Evolutionary conservation across 2,329 filamentous ascomycete species (phyloP).

Genomic region (Myriangium duriaei): DNA sequence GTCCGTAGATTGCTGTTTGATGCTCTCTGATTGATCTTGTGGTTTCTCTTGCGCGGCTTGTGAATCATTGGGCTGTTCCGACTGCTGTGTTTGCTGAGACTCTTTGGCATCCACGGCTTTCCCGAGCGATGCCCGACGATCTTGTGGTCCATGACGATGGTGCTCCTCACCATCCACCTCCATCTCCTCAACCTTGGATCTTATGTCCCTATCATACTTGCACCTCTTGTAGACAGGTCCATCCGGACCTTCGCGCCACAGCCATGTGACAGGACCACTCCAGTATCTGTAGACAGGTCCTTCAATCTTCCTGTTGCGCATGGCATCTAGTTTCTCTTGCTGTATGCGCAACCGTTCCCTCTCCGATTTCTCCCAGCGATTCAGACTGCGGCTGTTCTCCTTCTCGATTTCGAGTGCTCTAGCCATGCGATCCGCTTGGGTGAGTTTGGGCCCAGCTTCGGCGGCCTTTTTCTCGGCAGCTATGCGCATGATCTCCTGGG

Average conservation of each 20-base stretch:
- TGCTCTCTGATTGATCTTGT: conserved; percentile 16
- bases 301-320: conserved; percentile 75
- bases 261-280: conserved; percentile 80
- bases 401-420: conserved; percentile 77
- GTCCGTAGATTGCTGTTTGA: conserved; percentile 19
- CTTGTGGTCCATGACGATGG: conserved; percentile 1
- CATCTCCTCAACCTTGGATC: conserved; percentile 17
- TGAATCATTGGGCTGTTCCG: background rate
- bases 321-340: conserved; percentile 67
- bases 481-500: conserved; percentile 51
- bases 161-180: conserved; percentile 12
- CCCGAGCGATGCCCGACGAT: background rate
- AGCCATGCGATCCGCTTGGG: conserved; percentile 64
- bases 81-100: background rate
- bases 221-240: conserved; percentile 18
- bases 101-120: conserved; percentile 11
- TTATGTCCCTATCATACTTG: conserved; percentile 21
- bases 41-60: background rate
- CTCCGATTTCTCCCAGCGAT: conserved; percentile 88
- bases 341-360: conserved; percentile 77
- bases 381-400: conserved; percentile 78
- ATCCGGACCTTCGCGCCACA: conserved; percentile 59
- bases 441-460: conserved; percentile 12
- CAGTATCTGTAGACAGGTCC: conserved; percentile 86
- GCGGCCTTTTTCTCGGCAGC: conserved; percentile 34